Conservation (phyloP, 2,329 filamentous ascomycete species). For the Stylonectria norvegica region DNA sequence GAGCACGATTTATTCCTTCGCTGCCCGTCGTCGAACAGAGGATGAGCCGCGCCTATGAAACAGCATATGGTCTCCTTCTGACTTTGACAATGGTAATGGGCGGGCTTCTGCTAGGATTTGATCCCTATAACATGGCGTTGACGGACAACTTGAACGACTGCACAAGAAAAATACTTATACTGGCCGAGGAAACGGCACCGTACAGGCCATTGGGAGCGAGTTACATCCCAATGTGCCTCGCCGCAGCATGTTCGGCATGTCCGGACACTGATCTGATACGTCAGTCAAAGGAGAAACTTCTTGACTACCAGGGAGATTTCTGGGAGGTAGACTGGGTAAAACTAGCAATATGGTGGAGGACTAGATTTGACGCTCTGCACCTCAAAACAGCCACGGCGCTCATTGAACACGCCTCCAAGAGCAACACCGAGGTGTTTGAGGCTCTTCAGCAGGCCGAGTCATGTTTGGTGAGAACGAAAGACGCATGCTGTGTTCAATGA, state of each 20-base stretch:
- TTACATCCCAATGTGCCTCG: conserved; percentile 25
- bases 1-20: too few relatives aligned
- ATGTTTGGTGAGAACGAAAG: too few relatives aligned
- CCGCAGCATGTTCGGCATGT: conserved; percentile 24
- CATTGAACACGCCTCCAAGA: too few relatives aligned
- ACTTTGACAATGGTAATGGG: conserved; percentile 23
- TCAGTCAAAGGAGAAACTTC: too few relatives aligned
- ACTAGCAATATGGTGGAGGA: conserved; percentile 10
- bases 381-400: too few relatives aligned
- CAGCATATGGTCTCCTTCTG: conserved; percentile 18
- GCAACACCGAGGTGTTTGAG: too few relatives aligned
- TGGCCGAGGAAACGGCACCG: conserved; percentile 17
- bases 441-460: too few relatives aligned
- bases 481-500: too few relatives aligned
- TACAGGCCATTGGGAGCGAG: conserved; percentile 28
- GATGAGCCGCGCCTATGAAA: conserved; percentile 6
- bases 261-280: too few relatives aligned
- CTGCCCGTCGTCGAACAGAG: not conserved
- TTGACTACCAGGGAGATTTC: conserved; percentile 21
- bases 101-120: conserved; percentile 20
- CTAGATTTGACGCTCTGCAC: conserved; percentile 1
- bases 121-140: conserved; percentile 10
- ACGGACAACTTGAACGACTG: conserved; percentile 15
- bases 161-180: conserved; percentile 21
- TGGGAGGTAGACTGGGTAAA: conserved; percentile 7